phyloP scores from a whole-genome alignment of 139 green algal species.

The Limnomonas spitsbergensis region DNA sequence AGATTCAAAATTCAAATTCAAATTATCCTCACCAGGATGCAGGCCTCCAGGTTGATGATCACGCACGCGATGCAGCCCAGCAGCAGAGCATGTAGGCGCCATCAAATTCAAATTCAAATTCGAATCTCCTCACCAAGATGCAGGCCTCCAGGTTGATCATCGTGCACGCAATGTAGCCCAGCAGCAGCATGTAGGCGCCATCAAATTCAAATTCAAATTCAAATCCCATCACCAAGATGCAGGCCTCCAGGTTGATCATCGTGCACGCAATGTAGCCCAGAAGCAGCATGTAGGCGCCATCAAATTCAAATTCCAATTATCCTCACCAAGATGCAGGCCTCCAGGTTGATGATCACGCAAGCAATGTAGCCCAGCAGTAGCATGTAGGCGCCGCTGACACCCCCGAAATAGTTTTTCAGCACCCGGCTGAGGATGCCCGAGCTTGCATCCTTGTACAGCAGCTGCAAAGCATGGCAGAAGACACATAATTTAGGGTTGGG shows the following conservation, averaged over 20 bases:
- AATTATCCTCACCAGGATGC: conserved; percentile 8
- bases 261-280: too few relatives aligned
- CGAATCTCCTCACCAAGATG: too few relatives aligned
- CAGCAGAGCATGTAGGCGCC: background rate
- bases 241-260: too few relatives aligned
- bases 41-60: conserved; percentile 11
- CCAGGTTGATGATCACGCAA: conserved; percentile 8
- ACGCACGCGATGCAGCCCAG: background rate
- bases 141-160: conserved; percentile 13
- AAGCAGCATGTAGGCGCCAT: too few relatives aligned
- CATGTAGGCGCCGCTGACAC: background rate
- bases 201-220: too few relatives aligned
- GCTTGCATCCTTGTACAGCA: background rate
- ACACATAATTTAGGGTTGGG: too few relatives aligned
- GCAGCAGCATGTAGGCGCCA: background rate
- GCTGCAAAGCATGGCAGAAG: background rate
- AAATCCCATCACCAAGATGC: too few relatives aligned
- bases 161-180: background rate
- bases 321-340: conserved; percentile 11
- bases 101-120: too few relatives aligned
- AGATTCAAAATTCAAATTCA: too few relatives aligned
- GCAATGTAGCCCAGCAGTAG: background rate
- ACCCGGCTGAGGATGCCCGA: background rate
- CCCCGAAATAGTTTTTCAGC: background rate
- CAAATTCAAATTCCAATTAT: too few relatives aligned